Conservation (phyloP, 2,329 filamentous ascomycete species). For the Myriosclerotinia curreyana region DNA sequence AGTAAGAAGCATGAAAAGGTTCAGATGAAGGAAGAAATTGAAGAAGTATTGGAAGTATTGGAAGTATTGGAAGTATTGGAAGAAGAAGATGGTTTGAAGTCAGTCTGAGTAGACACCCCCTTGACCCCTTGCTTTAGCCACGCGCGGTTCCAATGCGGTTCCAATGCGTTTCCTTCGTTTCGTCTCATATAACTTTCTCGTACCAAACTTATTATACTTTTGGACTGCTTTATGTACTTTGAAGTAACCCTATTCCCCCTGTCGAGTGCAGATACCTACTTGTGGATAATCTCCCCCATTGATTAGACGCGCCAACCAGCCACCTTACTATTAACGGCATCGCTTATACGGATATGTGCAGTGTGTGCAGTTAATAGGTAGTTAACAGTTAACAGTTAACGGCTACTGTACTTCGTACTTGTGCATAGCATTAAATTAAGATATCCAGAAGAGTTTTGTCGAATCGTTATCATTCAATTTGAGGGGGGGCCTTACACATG, state of each 20-base stretch:
- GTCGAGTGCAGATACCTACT: constrained; percentile 12
- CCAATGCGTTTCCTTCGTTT: background rate
- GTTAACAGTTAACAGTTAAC: no score
- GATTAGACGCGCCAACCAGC: constrained; percentile 18
- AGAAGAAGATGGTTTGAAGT: background rate
- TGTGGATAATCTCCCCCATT: constrained; percentile 7
- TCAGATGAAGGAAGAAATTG: constrained; percentile 3
- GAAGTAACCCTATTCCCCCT: constrained; percentile 11
- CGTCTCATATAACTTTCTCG: background rate
- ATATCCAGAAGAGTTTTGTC: background rate
- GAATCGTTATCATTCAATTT: constrained; percentile 12
- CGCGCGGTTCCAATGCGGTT: background rate
- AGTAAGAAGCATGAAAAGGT: constrained; percentile 7
- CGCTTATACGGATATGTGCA: constrained; percentile 12
- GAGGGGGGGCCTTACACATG: constrained; percentile 16
- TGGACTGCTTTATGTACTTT: background rate
- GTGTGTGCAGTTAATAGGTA: no score
- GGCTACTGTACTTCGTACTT: no score
- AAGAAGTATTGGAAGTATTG: constrained; percentile 8
- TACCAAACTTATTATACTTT: background rate
- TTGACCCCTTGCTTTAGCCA: constrained; percentile 16
- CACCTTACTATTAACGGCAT: constrained; percentile 17
- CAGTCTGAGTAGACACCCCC: background rate
- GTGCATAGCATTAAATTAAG: constrained; percentile 12
- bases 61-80: constrained; percentile 11